Evolutionary conservation across 148 eudicot genomes (phyloP).

Genomic region (Drosera capensis): DNA sequence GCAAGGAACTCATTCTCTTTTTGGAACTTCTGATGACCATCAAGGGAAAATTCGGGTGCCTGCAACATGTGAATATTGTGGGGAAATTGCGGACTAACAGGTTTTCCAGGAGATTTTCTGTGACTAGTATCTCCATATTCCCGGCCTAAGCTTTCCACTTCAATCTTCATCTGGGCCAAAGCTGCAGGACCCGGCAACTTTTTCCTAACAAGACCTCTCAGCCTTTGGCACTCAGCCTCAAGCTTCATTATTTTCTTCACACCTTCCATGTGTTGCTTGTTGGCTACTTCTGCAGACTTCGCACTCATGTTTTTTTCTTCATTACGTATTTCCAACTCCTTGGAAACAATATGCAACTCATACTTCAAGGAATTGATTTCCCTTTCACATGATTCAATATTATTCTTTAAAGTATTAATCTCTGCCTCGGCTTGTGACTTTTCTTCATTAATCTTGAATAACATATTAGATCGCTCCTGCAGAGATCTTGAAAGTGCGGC

Average conservation of each 20-base stretch:
- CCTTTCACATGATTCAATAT: conserved; percentile 67
- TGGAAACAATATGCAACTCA: conserved; percentile 57
- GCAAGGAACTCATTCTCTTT: conserved; percentile 75
- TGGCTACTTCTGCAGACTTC: conserved; percentile 73
- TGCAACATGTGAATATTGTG: conserved; percentile 16
- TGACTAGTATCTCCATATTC: conserved; percentile 55
- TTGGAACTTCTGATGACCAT: conserved; percentile 43
- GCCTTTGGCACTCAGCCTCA: conserved; percentile 89
- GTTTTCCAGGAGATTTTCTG: conserved; percentile 58
- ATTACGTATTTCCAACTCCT: conserved; percentile 81
- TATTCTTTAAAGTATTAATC: conserved; percentile 57
- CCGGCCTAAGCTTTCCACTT: conserved; percentile 76
- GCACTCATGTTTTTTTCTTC: conserved; percentile 92
- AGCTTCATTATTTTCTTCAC: conserved; percentile 80
- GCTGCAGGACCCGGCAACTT: conserved; percentile 99
- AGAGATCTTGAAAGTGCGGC: conserved; percentile 71
- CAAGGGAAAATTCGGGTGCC: conserved; percentile 51
- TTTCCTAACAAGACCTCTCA: conserved; percentile 87
- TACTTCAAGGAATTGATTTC: conserved; percentile 83
- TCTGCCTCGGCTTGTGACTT: conserved; percentile 83
- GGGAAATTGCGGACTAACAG: conserved; percentile 35
- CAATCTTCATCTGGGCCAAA: conserved; percentile 89
- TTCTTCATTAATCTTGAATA: conserved; percentile 62
- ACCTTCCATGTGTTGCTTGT: conserved; percentile 79
- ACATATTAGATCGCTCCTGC: conserved; percentile 83